Percentiles rank a stretch among this genome's conserved stretches.
Conservation (phyloP, 306 rosid species). For the Castanospermum australe region DNA sequence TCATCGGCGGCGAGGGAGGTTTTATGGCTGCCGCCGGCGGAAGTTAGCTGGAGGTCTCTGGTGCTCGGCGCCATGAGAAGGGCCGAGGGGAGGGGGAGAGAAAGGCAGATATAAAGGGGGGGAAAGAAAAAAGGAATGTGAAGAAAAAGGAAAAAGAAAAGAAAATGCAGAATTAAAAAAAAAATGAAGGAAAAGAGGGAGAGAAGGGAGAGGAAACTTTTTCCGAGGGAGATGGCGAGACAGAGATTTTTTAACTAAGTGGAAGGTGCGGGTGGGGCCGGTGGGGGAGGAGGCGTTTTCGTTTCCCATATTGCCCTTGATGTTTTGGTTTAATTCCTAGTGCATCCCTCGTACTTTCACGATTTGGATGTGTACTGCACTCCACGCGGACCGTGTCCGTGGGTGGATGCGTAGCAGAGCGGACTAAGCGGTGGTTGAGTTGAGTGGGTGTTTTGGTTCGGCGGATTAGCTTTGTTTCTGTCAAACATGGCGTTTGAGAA, state of each 20-base stretch:
- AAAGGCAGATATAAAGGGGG: constrained; percentile 24
- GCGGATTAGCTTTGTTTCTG: constrained; percentile 15
- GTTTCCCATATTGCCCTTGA: constrained; percentile 16
- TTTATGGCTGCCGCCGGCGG: constrained; percentile 2
- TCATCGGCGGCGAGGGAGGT: constrained; percentile 6
- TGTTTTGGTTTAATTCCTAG: not conserved
- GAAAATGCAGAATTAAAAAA: not conserved
- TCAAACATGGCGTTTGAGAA: constrained; percentile 19
- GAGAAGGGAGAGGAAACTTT: not conserved
- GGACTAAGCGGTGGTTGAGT: too few species aligned
- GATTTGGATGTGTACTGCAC: constrained; percentile 27
- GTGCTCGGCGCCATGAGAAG: constrained; percentile 39
- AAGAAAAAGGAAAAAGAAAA: not conserved
- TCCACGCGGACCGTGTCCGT: not conserved
- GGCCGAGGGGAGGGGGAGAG: constrained; percentile 1
- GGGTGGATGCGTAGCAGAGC: too few species aligned
- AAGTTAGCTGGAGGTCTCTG: constrained; percentile 38
- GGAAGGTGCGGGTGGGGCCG: constrained; percentile 37
- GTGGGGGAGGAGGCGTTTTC: not conserved
- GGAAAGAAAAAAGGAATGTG: not conserved
- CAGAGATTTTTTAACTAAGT: constrained; percentile 32
- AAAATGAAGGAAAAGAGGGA: not conserved
- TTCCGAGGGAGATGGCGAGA: constrained; percentile 21
- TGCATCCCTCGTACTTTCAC: constrained; percentile 25
- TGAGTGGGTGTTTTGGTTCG: constrained; percentile 11